Conservation (phyloP, 495 filamentous ascomycete genomes). For the Aspergillus ostianus region DNA sequence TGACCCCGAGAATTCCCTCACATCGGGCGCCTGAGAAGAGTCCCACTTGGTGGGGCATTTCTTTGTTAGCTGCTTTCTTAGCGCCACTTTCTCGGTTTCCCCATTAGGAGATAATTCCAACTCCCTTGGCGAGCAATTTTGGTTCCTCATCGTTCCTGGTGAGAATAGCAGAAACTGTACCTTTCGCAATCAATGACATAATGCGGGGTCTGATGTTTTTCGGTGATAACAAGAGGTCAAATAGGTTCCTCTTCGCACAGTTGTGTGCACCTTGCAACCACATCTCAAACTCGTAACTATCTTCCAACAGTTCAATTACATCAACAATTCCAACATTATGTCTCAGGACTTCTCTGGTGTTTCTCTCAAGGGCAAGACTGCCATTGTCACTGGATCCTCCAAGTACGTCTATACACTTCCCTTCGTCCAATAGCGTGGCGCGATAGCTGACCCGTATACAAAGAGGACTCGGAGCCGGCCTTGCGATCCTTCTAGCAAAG, state of each 20-base stretch:
- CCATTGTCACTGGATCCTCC: slow-evolving; percentile 58
- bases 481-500: slow-evolving; percentile 31
- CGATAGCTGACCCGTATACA: not conserved
- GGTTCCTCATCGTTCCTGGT: not conserved
- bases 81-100: slow-evolving; percentile 1
- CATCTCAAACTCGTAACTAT: not conserved
- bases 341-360: slow-evolving; percentile 15
- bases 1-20: not conserved
- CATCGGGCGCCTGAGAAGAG: not conserved
- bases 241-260: not conserved
- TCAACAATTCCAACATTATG: not conserved
- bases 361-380: slow-evolving; percentile 50
- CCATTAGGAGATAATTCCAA: slow-evolving; percentile 1
- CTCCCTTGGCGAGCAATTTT: not conserved
- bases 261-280: too few relatives aligned
- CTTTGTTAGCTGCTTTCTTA: not conserved
- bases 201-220: not conserved
- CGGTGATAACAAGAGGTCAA: not conserved
- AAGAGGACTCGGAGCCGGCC: slow-evolving; percentile 25
- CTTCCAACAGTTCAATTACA: not conserved
- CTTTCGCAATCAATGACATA: not conserved
- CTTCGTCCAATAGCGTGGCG: not conserved
- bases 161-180: not conserved
- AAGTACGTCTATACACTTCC: slow-evolving; percentile 21
- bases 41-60: not conserved